Percentiles rank a stretch among this genome's conserved stretches.
Conservation (phyloP, 192 early-diverging fungal genomes). For the Mortierella hygrophila region DNA sequence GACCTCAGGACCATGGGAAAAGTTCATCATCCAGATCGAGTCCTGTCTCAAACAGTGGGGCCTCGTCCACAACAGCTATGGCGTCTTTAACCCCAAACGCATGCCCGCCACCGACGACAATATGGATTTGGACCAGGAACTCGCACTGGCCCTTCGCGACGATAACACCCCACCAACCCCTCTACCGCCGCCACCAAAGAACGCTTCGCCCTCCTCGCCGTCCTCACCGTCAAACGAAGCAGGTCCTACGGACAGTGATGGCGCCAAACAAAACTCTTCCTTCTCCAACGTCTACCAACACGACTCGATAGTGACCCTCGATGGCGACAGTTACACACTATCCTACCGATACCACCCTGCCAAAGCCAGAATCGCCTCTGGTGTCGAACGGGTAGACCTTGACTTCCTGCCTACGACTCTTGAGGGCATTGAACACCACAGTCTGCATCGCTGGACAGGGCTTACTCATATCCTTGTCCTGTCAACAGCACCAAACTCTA, state of each 20-base stretch:
- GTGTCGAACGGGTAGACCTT: slow-evolving; percentile 51
- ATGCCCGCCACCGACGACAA: slow-evolving; percentile 52
- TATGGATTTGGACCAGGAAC: slow-evolving; percentile 11
- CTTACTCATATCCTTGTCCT: slow-evolving; percentile 68
- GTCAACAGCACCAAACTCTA: slow-evolving; percentile 23
- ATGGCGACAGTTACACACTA: slow-evolving; percentile 47
- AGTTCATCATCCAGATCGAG: slow-evolving; percentile 73
- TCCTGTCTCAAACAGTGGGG: slow-evolving; percentile 68
- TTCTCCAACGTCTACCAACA: slow-evolving; percentile 38
- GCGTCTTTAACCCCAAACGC: slow-evolving; percentile 60
- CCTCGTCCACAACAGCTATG: slow-evolving; percentile 64
- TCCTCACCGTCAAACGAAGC: background rate
- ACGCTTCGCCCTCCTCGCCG: background rate
- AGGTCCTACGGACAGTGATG: background rate
- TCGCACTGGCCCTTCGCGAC: slow-evolving; percentile 37
- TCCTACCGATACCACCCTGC: slow-evolving; percentile 58
- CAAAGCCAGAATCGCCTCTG: slow-evolving; percentile 30
- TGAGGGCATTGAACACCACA: slow-evolving; percentile 56
- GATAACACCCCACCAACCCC: slow-evolving; percentile 16
- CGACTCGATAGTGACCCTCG: slow-evolving; percentile 50
- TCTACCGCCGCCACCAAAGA: slow-evolving; percentile 34
- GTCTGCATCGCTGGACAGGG: slow-evolving; percentile 80
- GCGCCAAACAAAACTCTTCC: background rate
- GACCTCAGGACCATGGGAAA: slow-evolving; percentile 76
- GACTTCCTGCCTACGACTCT: slow-evolving; percentile 55